phyloP scores from a whole-genome alignment of 2,329 filamentous ascomycete genomes.

The Talaromyces sp. region DNA sequence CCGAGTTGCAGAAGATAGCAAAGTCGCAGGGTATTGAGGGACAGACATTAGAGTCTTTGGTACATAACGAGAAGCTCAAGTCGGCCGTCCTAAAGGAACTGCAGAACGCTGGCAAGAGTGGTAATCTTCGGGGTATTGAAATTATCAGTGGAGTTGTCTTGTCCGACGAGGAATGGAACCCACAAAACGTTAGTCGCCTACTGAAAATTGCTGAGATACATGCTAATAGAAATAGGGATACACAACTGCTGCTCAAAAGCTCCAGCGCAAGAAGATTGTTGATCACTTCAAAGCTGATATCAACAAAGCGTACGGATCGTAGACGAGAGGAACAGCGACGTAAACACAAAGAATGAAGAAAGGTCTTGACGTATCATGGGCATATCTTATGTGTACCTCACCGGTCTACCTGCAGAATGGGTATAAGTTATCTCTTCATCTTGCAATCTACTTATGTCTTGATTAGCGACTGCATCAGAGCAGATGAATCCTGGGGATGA shows the following conservation, averaged over 20 bases:
- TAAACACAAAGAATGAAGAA: background rate
- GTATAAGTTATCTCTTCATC: background rate
- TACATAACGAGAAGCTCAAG: constrained; percentile 48
- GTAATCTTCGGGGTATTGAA: constrained; percentile 39
- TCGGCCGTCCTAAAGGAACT: constrained; percentile 40
- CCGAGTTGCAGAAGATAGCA: constrained; percentile 55
- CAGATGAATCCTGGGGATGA: background rate
- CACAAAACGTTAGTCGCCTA: constrained; percentile 36
- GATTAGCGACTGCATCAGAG: background rate
- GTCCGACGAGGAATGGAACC: constrained; percentile 46
- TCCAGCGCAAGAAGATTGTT: constrained; percentile 67
- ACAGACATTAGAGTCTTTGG: constrained; percentile 63
- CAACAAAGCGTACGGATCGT: constrained; percentile 54
- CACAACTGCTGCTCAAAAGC: constrained; percentile 68
- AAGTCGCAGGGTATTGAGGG: constrained; percentile 60
- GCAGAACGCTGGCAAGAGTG: constrained; percentile 34
- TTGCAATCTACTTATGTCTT: background rate
- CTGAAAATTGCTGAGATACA: background rate
- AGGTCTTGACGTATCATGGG: background rate
- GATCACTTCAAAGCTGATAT: constrained; percentile 61
- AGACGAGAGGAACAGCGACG: background rate
- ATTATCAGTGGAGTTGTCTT: constrained; percentile 44
- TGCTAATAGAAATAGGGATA: constrained; percentile 51
- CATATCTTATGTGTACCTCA: constrained; percentile 24
- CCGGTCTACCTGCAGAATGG: background rate